Percentiles rank a stretch among this genome's conserved stretches.
phyloP scores from a whole-genome alignment of 2,329 filamentous ascomycete genomes.

The Nannizzia gypsea region DNA sequence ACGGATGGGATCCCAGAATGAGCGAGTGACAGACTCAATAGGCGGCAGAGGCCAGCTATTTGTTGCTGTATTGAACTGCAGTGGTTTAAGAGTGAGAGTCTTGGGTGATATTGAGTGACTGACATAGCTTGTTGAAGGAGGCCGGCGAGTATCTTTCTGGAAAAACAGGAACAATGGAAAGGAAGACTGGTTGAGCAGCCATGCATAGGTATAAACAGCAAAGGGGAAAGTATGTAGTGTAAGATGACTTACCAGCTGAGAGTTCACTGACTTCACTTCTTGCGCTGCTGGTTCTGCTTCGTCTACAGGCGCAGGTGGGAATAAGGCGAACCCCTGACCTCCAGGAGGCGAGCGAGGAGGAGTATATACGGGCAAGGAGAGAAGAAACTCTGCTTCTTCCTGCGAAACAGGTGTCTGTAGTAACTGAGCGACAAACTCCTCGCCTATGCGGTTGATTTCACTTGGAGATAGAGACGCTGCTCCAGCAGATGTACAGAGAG shows the following conservation, averaged over 20 bases:
- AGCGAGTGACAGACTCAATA: not conserved
- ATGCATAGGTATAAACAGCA: not conserved
- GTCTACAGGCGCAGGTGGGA: not conserved
- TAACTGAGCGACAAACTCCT: not conserved
- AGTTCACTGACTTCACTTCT: not conserved
- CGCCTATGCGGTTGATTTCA: not conserved
- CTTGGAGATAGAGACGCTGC: not conserved
- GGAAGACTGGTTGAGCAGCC: not conserved
- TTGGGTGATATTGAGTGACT: not conserved
- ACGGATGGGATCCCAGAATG: not conserved
- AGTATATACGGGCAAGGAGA: not conserved
- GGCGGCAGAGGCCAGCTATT: not conserved
- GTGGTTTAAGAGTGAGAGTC: not conserved
- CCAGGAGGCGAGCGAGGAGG: not conserved
- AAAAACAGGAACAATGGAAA: not conserved
- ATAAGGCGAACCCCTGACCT: not conserved
- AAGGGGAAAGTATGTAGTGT: not conserved
- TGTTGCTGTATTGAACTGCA: not conserved
- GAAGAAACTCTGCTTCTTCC: not conserved
- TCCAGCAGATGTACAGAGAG: not conserved
- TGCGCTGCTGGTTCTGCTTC: not conserved
- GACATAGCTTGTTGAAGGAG: not conserved
- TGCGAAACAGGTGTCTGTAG: not conserved
- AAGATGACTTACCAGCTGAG: not conserved
- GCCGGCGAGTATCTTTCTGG: not conserved